A percentile compares a stretch with the other conserved stretches of the same genome.
These are phyloP conservation scores for Basipetospora chlamydospora DNA, from an alignment of 2,329 filamentous ascomycete genomes.

Conservation along the genomic window DNA sequence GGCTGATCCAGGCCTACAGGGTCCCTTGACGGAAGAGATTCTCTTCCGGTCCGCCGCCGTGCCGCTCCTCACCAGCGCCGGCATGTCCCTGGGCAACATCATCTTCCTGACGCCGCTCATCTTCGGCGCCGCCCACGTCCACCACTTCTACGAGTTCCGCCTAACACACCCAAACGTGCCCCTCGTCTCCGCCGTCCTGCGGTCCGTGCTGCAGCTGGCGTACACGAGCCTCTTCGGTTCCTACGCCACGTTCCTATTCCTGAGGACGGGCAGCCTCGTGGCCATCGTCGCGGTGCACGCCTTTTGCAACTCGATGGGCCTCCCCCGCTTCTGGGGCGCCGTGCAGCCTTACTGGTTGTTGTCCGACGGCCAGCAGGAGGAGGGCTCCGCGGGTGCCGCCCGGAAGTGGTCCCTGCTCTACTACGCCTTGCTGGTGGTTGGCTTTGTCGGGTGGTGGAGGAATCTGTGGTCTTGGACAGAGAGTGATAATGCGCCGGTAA, in stretches of 20 bases:
- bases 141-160: constrained; percentile 92
- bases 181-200: constrained; percentile 44
- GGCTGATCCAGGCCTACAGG: too few relatives aligned
- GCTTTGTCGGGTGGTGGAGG: constrained; percentile 56
- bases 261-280: constrained; percentile 70
- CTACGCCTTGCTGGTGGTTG: constrained; percentile 60
- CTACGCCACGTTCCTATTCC: constrained; percentile 77
- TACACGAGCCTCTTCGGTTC: constrained; percentile 92
- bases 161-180: constrained; percentile 62
- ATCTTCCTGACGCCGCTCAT: constrained; percentile 75
- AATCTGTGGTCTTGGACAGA: constrained; percentile 60
- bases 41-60: constrained; percentile 83
- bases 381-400: too few relatives aligned
- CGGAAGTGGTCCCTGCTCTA: constrained; percentile 59
- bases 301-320: constrained; percentile 86
- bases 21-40: constrained; percentile 81
- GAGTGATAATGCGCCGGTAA: constrained; percentile 20
- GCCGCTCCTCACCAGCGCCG: constrained; percentile 64
- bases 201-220: constrained; percentile 68
- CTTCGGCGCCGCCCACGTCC: constrained; percentile 84
- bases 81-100: constrained; percentile 39
- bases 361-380: constrained; percentile 12
- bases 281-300: constrained; percentile 64
- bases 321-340: constrained; percentile 73
- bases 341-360: constrained; percentile 40